Percentiles rank a stretch among this genome's conserved stretches.
Conservation (phyloP, 108 stramenopile genomes). For the Conticribra weissflogii region DNA sequence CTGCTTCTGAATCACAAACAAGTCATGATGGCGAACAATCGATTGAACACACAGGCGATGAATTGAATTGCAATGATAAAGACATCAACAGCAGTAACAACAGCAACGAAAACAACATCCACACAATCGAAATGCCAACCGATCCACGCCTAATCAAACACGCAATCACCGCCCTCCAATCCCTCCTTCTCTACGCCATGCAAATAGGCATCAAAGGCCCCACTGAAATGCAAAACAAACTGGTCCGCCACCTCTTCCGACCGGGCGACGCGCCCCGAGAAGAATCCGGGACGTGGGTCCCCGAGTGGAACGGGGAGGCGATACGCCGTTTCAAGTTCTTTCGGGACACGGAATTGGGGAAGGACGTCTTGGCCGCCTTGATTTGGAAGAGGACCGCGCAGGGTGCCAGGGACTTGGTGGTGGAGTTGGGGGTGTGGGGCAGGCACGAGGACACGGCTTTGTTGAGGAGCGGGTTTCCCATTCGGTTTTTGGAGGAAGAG, state of each 20-base stretch:
- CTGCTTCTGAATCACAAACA: background rate
- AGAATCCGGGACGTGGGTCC: slow-evolving; percentile 14
- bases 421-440: slow-evolving; percentile 62
- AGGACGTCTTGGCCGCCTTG: slow-evolving; percentile 53
- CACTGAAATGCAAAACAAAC: slow-evolving; percentile 47
- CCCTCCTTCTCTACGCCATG: slow-evolving; percentile 61
- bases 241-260: slow-evolving; percentile 61
- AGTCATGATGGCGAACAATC: background rate
- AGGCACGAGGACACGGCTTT: slow-evolving; percentile 65
- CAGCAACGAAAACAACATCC: slow-evolving; percentile 2
- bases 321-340: slow-evolving; percentile 64
- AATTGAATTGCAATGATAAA: too few species aligned
- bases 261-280: slow-evolving; percentile 8
- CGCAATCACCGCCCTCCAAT: slow-evolving; percentile 66
- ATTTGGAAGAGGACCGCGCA: slow-evolving; percentile 58
- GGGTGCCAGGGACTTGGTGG: slow-evolving; percentile 74
- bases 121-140: too few species aligned
- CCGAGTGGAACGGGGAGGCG: slow-evolving; percentile 42
- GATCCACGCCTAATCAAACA: slow-evolving; percentile 43
- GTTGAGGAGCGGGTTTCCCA: slow-evolving; percentile 77
- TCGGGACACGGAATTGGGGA: slow-evolving; percentile 48
- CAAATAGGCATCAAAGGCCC: slow-evolving; percentile 65
- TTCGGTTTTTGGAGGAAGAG: slow-evolving; percentile 58
- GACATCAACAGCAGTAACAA: slow-evolving; percentile 1
- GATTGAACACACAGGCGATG: too few species aligned